Evolutionary conservation across 1,284 basidiomycete species (phyloP).

Genomic region (Macrocybe sp.): DNA sequence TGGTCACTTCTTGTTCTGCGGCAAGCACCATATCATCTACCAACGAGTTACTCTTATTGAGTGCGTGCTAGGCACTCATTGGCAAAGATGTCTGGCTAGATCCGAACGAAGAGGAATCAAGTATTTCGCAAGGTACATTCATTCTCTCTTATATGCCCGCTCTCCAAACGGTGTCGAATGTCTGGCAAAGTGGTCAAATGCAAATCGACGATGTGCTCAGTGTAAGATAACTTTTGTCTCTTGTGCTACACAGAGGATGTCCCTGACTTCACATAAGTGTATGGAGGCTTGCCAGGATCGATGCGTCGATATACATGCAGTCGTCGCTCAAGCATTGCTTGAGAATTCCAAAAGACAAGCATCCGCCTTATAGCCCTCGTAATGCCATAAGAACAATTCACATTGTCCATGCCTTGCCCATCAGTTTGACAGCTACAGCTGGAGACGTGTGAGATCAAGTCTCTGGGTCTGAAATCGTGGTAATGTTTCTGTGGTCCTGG

Average conservation of each 20-base stretch:
- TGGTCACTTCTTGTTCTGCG: constrained; percentile 76
- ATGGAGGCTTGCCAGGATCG: constrained; percentile 62
- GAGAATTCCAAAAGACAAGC: too few relatives aligned
- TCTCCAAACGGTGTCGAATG: constrained; percentile 77
- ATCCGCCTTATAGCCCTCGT: too few relatives aligned
- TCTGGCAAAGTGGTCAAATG: constrained; percentile 77
- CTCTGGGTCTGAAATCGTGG: too few relatives aligned
- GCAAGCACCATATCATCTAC: constrained; percentile 33
- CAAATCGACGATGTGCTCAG: constrained; percentile 41
- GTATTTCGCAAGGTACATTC: constrained; percentile 52
- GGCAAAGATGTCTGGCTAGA: constrained; percentile 66
- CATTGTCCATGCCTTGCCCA: too few relatives aligned
- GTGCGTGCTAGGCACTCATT: constrained; percentile 41
- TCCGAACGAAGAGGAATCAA: constrained; percentile 69
- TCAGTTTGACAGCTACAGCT: too few relatives aligned
- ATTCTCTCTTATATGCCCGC: constrained; percentile 86
- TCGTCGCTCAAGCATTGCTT: constrained; percentile 65
- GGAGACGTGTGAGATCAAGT: too few relatives aligned
- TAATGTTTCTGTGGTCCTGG: too few relatives aligned
- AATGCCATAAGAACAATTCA: too few relatives aligned
- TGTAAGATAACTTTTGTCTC: constrained; percentile 34
- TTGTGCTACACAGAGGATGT: neutral
- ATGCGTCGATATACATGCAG: constrained; percentile 69
- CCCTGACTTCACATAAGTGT: constrained; percentile 38
- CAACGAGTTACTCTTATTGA: constrained; percentile 6